These are phyloP conservation scores for Apiospora saccharicola DNA, from an alignment of 2,329 filamentous ascomycete species.

Conservation along the genomic window DNA sequence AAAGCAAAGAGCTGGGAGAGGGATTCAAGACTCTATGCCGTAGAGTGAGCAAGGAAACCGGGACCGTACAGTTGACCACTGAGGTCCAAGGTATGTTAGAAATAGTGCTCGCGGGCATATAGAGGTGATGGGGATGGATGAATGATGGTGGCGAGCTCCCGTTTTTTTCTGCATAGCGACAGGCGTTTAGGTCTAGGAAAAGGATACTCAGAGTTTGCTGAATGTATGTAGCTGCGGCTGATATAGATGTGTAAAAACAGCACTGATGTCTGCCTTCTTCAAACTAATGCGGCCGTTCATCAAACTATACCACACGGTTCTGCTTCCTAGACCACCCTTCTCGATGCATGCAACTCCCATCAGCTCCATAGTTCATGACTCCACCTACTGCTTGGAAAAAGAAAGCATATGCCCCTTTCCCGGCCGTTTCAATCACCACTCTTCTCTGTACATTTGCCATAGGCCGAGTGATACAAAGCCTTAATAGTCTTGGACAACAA, in stretches of 20 bases:
- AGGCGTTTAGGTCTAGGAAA: slow-evolving; percentile 26
- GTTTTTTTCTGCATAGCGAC: slow-evolving; percentile 25
- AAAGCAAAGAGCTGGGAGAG: slow-evolving; percentile 75
- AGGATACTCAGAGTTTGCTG: slow-evolving; percentile 12
- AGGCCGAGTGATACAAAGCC: background rate
- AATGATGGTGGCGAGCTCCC: background rate
- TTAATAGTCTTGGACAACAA: background rate
- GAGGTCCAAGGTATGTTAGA: slow-evolving; percentile 90
- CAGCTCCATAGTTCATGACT: background rate
- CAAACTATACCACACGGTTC: slow-evolving; percentile 9
- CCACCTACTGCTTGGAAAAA: background rate
- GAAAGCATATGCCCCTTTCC: background rate
- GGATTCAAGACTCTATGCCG: slow-evolving; percentile 73
- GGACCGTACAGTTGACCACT: slow-evolving; percentile 82
- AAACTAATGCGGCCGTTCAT: slow-evolving; percentile 15
- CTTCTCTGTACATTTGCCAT: background rate
- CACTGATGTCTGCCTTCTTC: slow-evolving; percentile 17
- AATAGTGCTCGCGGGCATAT: slow-evolving; percentile 58
- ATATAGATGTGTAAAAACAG: slow-evolving; percentile 12
- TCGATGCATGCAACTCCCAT: background rate
- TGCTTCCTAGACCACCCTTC: background rate
- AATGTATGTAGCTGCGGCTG: slow-evolving; percentile 9
- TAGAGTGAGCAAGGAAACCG: slow-evolving; percentile 78
- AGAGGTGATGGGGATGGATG: slow-evolving; percentile 40
- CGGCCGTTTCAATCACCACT: background rate